Base-by-base conservation (phyloP, 2,329 filamentous ascomycete genomes). In the Claviceps maximensis region DNA sequence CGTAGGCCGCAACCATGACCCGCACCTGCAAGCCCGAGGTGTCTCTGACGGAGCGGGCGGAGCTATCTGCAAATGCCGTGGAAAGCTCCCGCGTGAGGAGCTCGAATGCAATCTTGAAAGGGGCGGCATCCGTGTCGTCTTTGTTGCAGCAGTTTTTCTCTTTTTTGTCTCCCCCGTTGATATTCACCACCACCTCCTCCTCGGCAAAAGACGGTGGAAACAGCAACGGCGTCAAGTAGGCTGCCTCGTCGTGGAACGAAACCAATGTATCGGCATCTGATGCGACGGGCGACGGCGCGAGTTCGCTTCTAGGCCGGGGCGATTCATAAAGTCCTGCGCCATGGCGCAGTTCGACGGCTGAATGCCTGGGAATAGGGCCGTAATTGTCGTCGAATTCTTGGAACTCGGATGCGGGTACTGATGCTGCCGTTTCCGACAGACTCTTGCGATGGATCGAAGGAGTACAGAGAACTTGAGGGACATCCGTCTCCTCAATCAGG, bases 1-100 rank as follows among this genome's bases (percentile, higher is more conserved):
- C 76, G 58, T 80, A 80, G 2, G 77, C 76, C 58, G 79, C 77
- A 50, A 80, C 80, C 77, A 80, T 79, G 45, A 76, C 69, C 71
- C 74, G 74, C 19, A 79, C 62, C 59, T 80, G 77, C 42, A 80
- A 59, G 1, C 72, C 70, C 15, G 75, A 70, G 0, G 69, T 67
- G 38, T 73, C 67, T 2, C 57, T 41, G 53, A 62, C 17, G 19
- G 21, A 60, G 54, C 51, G 63, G 9, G 55, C 53, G 9, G 62
- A 51, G 50, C 62, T 38, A 46, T 65, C 55, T 48, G 62, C 52
- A 41, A 75, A 57, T 0, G 71, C 71, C 0, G 71, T 70, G 1
- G 73, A 70, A 9, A 80, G 65, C 55, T 80, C 76, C 21, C 68
- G 68, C 4, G 70, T 72, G 41, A 80, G 67, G 2, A 80, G 67